phyloP scores from a whole-genome alignment of 768 basidiomycete genomes.

The Sporobolomyces roseus region DNA sequence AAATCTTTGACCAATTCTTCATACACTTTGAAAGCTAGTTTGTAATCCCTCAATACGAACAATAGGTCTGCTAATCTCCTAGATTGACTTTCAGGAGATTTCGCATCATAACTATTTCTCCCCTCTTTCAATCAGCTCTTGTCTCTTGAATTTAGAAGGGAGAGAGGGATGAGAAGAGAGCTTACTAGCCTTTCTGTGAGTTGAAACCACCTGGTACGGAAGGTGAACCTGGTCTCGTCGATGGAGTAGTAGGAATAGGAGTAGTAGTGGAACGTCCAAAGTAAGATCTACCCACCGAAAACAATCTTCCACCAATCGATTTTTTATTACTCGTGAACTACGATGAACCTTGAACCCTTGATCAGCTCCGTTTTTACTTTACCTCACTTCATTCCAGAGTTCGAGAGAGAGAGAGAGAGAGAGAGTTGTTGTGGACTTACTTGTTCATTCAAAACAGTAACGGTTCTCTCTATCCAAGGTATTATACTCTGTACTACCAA shows the following conservation, averaged over 20 bases:
- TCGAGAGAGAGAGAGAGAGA: no score
- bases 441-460: conserved; percentile 15
- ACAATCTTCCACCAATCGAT: conserved; percentile 50
- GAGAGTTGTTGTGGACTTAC: no score
- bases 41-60: conserved; percentile 84
- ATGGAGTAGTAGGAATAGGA: conserved; percentile 24
- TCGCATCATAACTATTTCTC: conserved; percentile 50
- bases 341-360: no score
- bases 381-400: no score
- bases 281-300: conserved; percentile 51
- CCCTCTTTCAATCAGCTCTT: not conserved
- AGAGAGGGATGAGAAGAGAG: not conserved
- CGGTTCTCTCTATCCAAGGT: not conserved
- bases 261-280: conserved; percentile 48
- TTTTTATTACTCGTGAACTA: conserved; percentile 43
- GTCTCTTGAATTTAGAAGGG: no score
- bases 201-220: conserved; percentile 45
- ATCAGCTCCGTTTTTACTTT: no score
- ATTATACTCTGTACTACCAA: not conserved
- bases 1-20: conserved; percentile 77
- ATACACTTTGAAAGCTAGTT: conserved; percentile 76
- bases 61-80: conserved; percentile 93
- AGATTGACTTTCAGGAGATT: conserved; percentile 47
- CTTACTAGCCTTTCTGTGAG: conserved; percentile 50
- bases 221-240: conserved; percentile 1